Percentiles rank a stretch among this genome's conserved stretches.
These are phyloP conservation scores for Aspergillus udagawae DNA, from an alignment of 2,329 filamentous ascomycete species.

Conservation along the genomic window DNA sequence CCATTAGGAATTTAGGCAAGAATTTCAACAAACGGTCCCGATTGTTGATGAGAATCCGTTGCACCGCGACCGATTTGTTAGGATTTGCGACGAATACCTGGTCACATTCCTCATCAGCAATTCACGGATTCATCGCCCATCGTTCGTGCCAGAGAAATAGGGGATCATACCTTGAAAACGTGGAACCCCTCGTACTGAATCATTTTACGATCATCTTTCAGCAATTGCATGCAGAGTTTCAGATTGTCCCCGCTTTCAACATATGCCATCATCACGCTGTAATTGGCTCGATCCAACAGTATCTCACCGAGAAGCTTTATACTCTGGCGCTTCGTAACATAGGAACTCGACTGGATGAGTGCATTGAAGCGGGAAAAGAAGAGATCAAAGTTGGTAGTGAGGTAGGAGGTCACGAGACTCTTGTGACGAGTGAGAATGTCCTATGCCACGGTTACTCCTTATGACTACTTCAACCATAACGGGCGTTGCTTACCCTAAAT, in stretches of 20 bases:
- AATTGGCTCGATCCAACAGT: conserved; percentile 89
- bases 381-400: conserved; percentile 82
- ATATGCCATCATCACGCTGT: conserved; percentile 96
- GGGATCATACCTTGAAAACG: conserved; percentile 73
- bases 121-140: background rate
- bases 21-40: conserved; percentile 86
- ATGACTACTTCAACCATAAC: conserved; percentile 1
- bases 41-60: conserved; percentile 95
- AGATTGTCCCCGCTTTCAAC: conserved; percentile 93
- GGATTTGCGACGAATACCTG: conserved; percentile 96
- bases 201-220: conserved; percentile 96
- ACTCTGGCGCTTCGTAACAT: conserved; percentile 96
- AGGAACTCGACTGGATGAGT: conserved; percentile 86
- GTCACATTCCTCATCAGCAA: conserved; percentile 18
- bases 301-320: conserved; percentile 97
- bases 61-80: conserved; percentile 93
- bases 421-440: conserved; percentile 95
- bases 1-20: conserved; percentile 85
- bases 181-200: conserved; percentile 99
- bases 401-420: conserved; percentile 78
- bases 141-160: background rate
- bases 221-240: conserved; percentile 96
- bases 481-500: conserved; percentile 65
- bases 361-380: conserved; percentile 90
- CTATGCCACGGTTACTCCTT: conserved; percentile 43